Conservation (phyloP, 1,284 basidiomycete genomes). For the Afroboletus lepidellus region DNA sequence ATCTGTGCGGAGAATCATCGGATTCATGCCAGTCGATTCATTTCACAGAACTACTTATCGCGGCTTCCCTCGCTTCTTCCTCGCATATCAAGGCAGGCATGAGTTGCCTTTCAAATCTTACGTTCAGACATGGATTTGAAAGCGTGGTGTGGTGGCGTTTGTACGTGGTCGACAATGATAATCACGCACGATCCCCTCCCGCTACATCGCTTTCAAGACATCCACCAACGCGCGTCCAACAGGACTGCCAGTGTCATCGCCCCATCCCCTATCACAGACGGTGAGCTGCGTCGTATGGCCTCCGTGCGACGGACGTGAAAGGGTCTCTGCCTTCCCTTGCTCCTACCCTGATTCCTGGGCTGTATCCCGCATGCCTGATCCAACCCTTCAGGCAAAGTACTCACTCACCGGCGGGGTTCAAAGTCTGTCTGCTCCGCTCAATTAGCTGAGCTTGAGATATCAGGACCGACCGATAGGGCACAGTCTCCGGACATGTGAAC, state of each 20-base stretch:
- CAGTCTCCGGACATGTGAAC: slow-evolving; percentile 14
- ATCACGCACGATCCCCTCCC: slow-evolving; percentile 8
- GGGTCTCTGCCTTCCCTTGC: neutral
- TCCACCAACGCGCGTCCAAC: neutral
- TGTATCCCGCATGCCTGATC: slow-evolving; percentile 7
- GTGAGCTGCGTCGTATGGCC: neutral
- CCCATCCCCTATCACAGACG: neutral
- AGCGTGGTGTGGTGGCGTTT: slow-evolving; percentile 19
- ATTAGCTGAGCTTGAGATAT: neutral
- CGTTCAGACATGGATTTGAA: slow-evolving; percentile 11
- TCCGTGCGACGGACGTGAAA: neutral
- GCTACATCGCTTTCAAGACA: slow-evolving; percentile 1
- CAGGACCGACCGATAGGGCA: neutral
- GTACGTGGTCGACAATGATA: slow-evolving; percentile 20
- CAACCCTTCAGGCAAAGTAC: slow-evolving; percentile 8
- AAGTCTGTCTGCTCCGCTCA: neutral
- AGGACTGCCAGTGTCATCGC: neutral
- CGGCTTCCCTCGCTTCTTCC: slow-evolving; percentile 22
- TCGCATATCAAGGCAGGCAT: slow-evolving; percentile 29
- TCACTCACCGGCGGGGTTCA: neutral
- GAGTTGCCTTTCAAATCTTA: slow-evolving; percentile 21
- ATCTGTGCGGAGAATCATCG: slow-evolving; percentile 36
- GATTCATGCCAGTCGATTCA: slow-evolving; percentile 18
- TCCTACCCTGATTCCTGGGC: slow-evolving; percentile 17
- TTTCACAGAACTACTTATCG: slow-evolving; percentile 21